Evolutionary conservation across 2,329 filamentous ascomycete species (phyloP).

Genomic region (Aspergillus spinulosporus): DNA sequence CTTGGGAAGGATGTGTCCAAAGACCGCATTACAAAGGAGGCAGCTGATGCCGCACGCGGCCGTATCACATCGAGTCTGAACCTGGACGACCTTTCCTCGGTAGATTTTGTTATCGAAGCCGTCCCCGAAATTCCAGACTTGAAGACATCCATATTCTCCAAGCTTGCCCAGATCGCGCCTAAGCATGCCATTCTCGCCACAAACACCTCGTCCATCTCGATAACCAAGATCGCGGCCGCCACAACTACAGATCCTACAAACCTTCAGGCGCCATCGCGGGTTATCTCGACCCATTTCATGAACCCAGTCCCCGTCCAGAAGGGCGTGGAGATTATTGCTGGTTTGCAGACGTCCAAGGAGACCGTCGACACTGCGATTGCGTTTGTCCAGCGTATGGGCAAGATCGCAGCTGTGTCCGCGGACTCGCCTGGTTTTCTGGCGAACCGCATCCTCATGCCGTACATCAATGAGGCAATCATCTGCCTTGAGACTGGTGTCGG

Average conservation of each 20-base stretch:
- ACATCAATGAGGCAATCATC: constrained; percentile 97
- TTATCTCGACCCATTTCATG: constrained; percentile 98
- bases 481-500: constrained; percentile 94
- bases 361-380: constrained; percentile 80
- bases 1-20: constrained; percentile 91
- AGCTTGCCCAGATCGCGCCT: constrained; percentile 77
- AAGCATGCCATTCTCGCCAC: constrained; percentile 88
- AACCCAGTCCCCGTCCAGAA: constrained; percentile 97
- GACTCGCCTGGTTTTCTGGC: constrained; percentile 94
- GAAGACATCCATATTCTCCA: constrained; percentile 83
- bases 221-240: constrained; percentile 90
- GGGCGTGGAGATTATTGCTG: constrained; percentile 95
- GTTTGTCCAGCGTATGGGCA: constrained; percentile 90
- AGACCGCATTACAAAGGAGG: constrained; percentile 76
- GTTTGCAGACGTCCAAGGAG: constrained; percentile 80
- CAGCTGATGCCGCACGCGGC: constrained; percentile 71
- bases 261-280: constrained; percentile 77
- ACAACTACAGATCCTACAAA: constrained; percentile 77
- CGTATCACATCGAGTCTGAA: constrained; percentile 70
- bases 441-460: constrained; percentile 97
- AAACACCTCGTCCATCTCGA: constrained; percentile 98
- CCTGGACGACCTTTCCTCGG: constrained; percentile 74
- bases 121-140: constrained; percentile 88
- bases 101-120: constrained; percentile 97
- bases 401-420: constrained; percentile 81